Evolutionary conservation across 768 basidiomycete genomes (phyloP).

Genomic region (Mrakia frigida): DNA sequence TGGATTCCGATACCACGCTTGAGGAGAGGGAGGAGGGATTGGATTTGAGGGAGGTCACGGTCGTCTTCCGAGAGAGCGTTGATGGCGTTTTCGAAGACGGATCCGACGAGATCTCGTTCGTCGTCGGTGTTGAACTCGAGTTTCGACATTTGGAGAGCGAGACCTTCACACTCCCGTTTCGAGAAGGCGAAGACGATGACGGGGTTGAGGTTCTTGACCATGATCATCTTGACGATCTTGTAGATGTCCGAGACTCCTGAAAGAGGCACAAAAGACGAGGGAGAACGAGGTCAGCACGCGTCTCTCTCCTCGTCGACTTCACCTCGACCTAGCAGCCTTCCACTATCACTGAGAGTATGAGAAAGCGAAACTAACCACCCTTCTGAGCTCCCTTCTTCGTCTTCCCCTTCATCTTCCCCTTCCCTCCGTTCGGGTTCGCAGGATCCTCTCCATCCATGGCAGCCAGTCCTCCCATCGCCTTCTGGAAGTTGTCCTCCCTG

Average conservation of each 20-base stretch:
- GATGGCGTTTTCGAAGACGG: conserved; percentile 92
- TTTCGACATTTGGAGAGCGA: conserved; percentile 88
- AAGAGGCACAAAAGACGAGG: not conserved
- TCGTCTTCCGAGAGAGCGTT: conserved; percentile 81
- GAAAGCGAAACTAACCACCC: conserved; percentile 52
- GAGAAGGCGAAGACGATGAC: conserved; percentile 98
- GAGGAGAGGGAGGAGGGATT: conserved; percentile 83
- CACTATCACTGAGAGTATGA: not conserved
- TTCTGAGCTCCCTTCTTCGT: conserved; percentile 84
- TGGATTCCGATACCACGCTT: conserved; percentile 96
- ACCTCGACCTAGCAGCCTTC: too few species aligned
- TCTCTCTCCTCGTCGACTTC: too few species aligned
- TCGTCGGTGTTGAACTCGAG: conserved; percentile 90
- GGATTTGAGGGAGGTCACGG: conserved; percentile 81
- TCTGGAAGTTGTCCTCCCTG: conserved; percentile 92
- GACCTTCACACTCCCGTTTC: conserved; percentile 92
- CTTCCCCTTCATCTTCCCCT: conserved; percentile 65
- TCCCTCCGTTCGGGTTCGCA: conserved; percentile 30
- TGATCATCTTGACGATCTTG: conserved; percentile 97
- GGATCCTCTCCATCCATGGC: conserved; percentile 75
- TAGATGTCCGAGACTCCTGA: conserved; percentile 86
- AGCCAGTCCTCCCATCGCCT: conserved; percentile 91
- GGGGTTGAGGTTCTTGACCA: conserved; percentile 94
- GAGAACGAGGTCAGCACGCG: not conserved
- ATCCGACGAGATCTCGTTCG: conserved; percentile 78